A percentile compares a stretch with the other conserved stretches of the same genome.
These are phyloP conservation scores for Cercospora berteroae DNA, from an alignment of 2,329 filamentous ascomycete genomes.

Conservation along the genomic window DNA sequence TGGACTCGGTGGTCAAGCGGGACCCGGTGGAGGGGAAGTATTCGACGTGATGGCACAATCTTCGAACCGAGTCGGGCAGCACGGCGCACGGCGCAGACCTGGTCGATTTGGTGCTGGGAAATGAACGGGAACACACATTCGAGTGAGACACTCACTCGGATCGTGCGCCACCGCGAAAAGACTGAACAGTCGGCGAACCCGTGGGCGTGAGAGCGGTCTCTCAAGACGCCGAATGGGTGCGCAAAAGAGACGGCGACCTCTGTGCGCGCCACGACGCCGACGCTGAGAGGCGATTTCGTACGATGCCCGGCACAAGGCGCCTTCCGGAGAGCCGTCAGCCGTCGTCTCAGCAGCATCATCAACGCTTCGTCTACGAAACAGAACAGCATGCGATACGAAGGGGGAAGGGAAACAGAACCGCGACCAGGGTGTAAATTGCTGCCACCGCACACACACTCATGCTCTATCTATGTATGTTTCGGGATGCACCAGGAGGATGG, in stretches of 20 bases:
- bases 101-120: slow-evolving; percentile 1
- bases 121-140: slow-evolving; percentile 4
- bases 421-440: neutral
- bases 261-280: neutral
- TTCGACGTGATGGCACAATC: slow-evolving; percentile 9
- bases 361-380: neutral
- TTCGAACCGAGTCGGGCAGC: neutral
- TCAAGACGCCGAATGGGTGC: neutral
- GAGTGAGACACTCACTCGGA: slow-evolving; percentile 1
- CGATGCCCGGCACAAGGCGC: neutral
- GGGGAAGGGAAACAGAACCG: neutral
- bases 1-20: slow-evolving; percentile 8
- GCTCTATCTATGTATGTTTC: neutral
- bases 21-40: slow-evolving; percentile 1
- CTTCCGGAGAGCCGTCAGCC: neutral
- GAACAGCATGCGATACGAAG: slow-evolving; percentile 6
- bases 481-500: neutral
- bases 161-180: neutral
- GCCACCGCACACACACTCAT: neutral
- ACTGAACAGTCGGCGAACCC: neutral
- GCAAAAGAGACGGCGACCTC: neutral
- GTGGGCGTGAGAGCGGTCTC: too few species aligned
- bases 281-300: neutral
- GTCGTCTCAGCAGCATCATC: neutral
- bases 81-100: slow-evolving; percentile 1